Evolutionary conservation across 805 yeast genomes (phyloP), one percentile per base, ranked within the genome.

Genomic region (Saccharomyces kudriavzevii): DNA sequence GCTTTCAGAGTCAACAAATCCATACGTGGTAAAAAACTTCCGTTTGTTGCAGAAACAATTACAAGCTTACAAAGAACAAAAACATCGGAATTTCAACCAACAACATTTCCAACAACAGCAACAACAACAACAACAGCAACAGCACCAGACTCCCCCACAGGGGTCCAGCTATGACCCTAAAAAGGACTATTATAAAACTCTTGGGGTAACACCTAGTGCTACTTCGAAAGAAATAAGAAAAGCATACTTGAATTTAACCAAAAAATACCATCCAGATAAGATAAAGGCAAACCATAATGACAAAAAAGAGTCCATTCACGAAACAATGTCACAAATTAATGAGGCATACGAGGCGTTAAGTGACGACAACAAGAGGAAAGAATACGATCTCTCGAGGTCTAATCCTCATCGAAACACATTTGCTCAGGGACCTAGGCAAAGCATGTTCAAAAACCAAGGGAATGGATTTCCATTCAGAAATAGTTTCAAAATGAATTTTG

Each of bases 241-340:
- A 67, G 95, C 96, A 0, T 86, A 90, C 70, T 76, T 97, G 54
- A 76, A 82, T 6, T 79, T 84, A 63, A 85, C 94, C 35, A 84
- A 85, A 63, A 83, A 83, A 64, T 89, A 79, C 68, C 99, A 92
- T 66, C 99, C 99, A 0, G 99, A 92, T 70, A 94, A 92, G 68
- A 84, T 87, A 65, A 83, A 82, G 62, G 84, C 82, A 35, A 52
- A 64, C n/a, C 58, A 67, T 14, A 88, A 84, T 40, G 67, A 85
- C 55, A 75, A 83, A 8, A 77, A 80, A 28, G 88, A 83, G 30
- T 79, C 85, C 54, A 85, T 86, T 40, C 96, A 89, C 69, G 74
- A 74, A 49, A 88, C 87, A 62, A 94, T 92, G 91, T 89, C 95
- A 49, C 91, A 85, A 52, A 87, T 92, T 58, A 94, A 92, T 69